Percentiles rank a stretch among this genome's conserved stretches.
phyloP scores from a whole-genome alignment of 345 rosid genomes.

The Arabidopsis suecica region DNA sequence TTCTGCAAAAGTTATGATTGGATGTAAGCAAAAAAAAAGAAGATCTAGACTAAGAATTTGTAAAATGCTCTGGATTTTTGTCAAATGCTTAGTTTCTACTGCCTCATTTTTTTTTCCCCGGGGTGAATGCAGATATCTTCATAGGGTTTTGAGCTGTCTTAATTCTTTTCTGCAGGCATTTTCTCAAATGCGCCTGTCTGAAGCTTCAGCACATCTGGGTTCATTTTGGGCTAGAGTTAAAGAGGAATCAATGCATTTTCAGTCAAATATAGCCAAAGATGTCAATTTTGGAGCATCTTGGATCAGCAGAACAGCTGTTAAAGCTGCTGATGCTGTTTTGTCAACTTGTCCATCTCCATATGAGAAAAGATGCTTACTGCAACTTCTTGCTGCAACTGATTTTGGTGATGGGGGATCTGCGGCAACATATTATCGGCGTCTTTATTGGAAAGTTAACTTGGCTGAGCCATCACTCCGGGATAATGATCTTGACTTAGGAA shows the following conservation, averaged over 20 bases:
- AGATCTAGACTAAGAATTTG: slow-evolving; percentile 22
- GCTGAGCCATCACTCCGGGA: slow-evolving; percentile 90
- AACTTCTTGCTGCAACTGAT: slow-evolving; percentile 91
- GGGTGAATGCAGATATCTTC: slow-evolving; percentile 16
- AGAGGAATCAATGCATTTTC: slow-evolving; percentile 68
- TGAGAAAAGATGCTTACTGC: slow-evolving; percentile 91
- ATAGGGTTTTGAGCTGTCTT: slow-evolving; percentile 22
- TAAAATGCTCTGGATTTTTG: slow-evolving; percentile 15
- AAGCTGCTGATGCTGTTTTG: slow-evolving; percentile 91
- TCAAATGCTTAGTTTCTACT: slow-evolving; percentile 30
- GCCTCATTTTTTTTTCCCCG: neutral
- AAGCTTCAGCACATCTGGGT: slow-evolving; percentile 97
- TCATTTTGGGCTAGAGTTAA: slow-evolving; percentile 89
- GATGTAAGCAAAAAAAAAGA: slow-evolving; percentile 10
- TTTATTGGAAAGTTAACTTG: slow-evolving; percentile 91
- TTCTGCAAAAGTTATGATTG: slow-evolving; percentile 23
- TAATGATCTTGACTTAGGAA: slow-evolving; percentile 71
- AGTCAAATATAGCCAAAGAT: slow-evolving; percentile 66
- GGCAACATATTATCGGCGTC: slow-evolving; percentile 72
- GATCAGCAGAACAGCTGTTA: slow-evolving; percentile 87
- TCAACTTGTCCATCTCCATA: slow-evolving; percentile 94
- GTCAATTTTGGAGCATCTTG: slow-evolving; percentile 69
- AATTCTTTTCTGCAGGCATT: slow-evolving; percentile 68
- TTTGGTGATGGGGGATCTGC: slow-evolving; percentile 94
- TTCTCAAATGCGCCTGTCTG: slow-evolving; percentile 95